Evolutionary conservation across 345 rosid genomes (phyloP), one percentile per base, ranked within the genome.

Genomic region (Rhodamnia argentea): DNA sequence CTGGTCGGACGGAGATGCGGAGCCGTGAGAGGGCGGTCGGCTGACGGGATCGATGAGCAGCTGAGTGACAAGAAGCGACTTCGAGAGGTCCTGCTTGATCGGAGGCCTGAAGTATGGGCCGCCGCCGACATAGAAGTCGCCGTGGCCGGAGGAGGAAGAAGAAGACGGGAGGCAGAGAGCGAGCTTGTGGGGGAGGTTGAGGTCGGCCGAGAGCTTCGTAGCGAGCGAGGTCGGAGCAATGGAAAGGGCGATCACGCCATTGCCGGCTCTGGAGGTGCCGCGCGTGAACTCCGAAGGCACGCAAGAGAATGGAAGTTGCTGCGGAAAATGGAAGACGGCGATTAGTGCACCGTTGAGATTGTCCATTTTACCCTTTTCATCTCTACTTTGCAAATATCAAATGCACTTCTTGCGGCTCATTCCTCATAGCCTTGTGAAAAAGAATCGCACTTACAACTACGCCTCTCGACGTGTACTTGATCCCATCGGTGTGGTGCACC

Each of bases 41-140:
- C 90, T 89, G 5, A 60, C 37, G 13, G 90, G 90, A 83, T 89
- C 90, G 24, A 90, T 82, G 52, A 88, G 83, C 13, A 92, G 87
- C 32, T 87, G 87, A 13, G 92, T 90, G 85, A 87, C 87, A 7
- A 75, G 74, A 2, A 90, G 87, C 8, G 90, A 85, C 52, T 86
- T 82, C 26, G 92, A 90, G 56, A 89, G 89, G 82, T 90, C 93
- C 58, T 87, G 10, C 2, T 64, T 50, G 27, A 90, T 87, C 47
- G 47, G 74, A 62, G 89, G 74, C 40, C 83, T 13, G 10, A 50
- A 78, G 56, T 89, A 89, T 23, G 90, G 92, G 2, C 90, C 89
- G 15, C 89, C 92, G 7, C 92, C 93, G 12, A 91, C 84, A 54
- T 88, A 57, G 23, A 91, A 47, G 32, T 89, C 85, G 2, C 92